These are phyloP conservation scores for Chaetomiaceae sp. DNA, from an alignment of 2,329 filamentous ascomycete species.

Conservation along the genomic window DNA sequence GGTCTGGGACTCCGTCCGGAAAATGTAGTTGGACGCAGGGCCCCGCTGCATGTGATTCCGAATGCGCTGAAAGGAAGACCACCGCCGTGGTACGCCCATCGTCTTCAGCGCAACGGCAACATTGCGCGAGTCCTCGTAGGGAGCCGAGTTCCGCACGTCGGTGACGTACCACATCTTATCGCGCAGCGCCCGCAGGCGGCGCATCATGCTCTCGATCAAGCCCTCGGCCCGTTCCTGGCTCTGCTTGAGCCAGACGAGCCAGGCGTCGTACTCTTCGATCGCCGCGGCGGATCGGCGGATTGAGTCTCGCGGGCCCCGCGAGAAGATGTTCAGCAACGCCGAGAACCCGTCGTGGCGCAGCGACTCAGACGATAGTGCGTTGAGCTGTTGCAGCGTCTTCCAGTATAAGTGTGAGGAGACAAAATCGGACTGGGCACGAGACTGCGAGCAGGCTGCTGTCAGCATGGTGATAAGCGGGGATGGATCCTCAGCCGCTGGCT, in stretches of 20 bases:
- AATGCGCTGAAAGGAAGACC: conserved; percentile 45
- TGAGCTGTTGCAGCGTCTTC: conserved; percentile 71
- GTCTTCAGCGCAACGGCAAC: conserved; percentile 83
- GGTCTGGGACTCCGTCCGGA: conserved; percentile 76
- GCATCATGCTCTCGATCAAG: conserved; percentile 68
- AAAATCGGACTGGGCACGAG: conserved; percentile 73
- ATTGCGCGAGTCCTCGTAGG: conserved; percentile 80
- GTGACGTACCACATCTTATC: conserved; percentile 99
- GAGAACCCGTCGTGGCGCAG: conserved; percentile 64
- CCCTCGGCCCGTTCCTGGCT: conserved; percentile 72
- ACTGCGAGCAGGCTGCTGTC: conserved; percentile 68
- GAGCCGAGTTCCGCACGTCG: conserved; percentile 82
- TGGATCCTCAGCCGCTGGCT: conserved; percentile 32
- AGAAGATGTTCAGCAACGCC: conserved; percentile 67
- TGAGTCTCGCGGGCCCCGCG: conserved; percentile 61
- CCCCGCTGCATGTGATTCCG: conserved; percentile 43
- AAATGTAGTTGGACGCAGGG: conserved; percentile 57
- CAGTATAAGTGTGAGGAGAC: conserved; percentile 80
- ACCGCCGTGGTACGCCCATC: conserved; percentile 66
- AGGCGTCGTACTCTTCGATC: conserved; percentile 72
- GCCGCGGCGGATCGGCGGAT: conserved; percentile 64
- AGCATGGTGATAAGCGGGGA: conserved; percentile 60
- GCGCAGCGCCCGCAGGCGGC: conserved; percentile 65
- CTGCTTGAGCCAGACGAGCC: conserved; percentile 78
- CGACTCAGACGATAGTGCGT: conserved; percentile 53